A percentile compares a stretch with the other conserved stretches of the same genome.
These are phyloP conservation scores for Calonectria hawksworthii DNA, from an alignment of 2,329 filamentous ascomycete species.

Conservation along the genomic window DNA sequence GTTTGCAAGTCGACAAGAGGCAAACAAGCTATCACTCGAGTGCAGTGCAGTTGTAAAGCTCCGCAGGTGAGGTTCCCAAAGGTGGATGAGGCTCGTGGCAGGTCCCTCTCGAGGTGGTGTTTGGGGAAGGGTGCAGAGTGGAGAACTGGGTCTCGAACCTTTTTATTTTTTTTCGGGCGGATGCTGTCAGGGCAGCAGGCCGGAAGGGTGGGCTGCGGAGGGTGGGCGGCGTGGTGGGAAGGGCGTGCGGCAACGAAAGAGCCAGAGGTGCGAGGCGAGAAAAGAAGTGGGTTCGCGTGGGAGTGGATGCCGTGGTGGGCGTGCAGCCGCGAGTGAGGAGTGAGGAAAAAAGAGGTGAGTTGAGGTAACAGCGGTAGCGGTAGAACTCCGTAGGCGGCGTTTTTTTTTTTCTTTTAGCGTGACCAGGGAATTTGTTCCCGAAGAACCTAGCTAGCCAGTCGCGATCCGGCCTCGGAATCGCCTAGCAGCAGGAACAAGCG, in stretches of 20 bases:
- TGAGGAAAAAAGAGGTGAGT: slow-evolving; percentile 34
- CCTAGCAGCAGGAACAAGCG: slow-evolving; percentile 3
- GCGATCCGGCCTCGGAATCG: slow-evolving; percentile 16
- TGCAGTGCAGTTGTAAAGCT: slow-evolving; percentile 44
- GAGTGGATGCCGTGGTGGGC: slow-evolving; percentile 33
- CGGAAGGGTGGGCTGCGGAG: slow-evolving; percentile 47
- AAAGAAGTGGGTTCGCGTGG: slow-evolving; percentile 42
- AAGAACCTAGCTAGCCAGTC: slow-evolving; percentile 17
- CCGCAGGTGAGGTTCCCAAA: slow-evolving; percentile 51
- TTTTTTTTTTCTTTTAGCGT: slow-evolving; percentile 25
- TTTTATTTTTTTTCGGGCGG: slow-evolving; percentile 55
- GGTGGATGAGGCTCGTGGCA: slow-evolving; percentile 58
- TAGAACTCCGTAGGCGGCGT: slow-evolving; percentile 24
- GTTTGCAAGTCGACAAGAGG: slow-evolving; percentile 30
- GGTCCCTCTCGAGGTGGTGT: slow-evolving; percentile 58
- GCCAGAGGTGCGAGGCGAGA: slow-evolving; percentile 40
- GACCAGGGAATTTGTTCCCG: slow-evolving; percentile 21
- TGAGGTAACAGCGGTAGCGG: slow-evolving; percentile 28
- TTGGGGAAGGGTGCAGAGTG: slow-evolving; percentile 63
- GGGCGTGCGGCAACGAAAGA: slow-evolving; percentile 36
- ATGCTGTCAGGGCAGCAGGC: slow-evolving; percentile 47
- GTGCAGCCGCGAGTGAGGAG: slow-evolving; percentile 28
- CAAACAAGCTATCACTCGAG: slow-evolving; percentile 41
- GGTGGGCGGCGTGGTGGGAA: slow-evolving; percentile 39
- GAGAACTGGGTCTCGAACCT: slow-evolving; percentile 61